Evolutionary conservation across 108 stramenopile species (phyloP).

Genomic region (Nannochloropsis salina): DNA sequence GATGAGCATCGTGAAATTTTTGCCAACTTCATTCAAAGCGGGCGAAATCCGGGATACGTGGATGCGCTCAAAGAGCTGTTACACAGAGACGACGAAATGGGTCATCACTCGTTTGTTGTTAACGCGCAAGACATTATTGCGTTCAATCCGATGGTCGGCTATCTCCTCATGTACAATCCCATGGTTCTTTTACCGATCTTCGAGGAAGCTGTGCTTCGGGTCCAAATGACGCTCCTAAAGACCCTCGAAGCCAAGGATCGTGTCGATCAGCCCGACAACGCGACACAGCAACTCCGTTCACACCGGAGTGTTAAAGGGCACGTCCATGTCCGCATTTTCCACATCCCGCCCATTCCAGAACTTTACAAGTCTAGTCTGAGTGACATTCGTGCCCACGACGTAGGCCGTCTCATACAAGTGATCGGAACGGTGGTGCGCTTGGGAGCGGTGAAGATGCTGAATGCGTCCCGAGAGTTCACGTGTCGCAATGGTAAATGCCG

Average conservation of each 20-base stretch:
- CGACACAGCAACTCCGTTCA: neutral
- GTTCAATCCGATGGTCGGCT: constrained; percentile 1
- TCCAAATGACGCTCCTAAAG: neutral
- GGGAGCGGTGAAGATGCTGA: constrained; percentile 82
- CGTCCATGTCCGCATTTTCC: constrained; percentile 77
- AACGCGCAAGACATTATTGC: neutral
- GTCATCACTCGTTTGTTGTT: neutral
- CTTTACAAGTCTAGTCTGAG: constrained; percentile 68
- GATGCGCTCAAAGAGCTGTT: neutral
- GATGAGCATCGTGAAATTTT: neutral
- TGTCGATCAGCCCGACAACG: neutral
- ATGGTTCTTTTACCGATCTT: neutral
- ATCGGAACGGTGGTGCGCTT: constrained; percentile 85
- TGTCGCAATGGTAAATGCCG: constrained; percentile 70
- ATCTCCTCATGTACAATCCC: neutral
- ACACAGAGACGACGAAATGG: neutral
- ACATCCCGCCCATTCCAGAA: constrained; percentile 73
- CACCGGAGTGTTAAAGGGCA: constrained; percentile 38
- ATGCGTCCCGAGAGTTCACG: constrained; percentile 67
- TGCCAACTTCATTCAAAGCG: neutral
- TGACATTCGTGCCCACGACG: constrained; percentile 63
- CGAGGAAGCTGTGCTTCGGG: neutral
- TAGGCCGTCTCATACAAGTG: constrained; percentile 81
- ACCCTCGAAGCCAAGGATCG: neutral
- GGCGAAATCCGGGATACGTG: neutral